phyloP scores from a whole-genome alignment of 1,139 yeast genomes.

The Cylindricascospora bacillispora region DNA sequence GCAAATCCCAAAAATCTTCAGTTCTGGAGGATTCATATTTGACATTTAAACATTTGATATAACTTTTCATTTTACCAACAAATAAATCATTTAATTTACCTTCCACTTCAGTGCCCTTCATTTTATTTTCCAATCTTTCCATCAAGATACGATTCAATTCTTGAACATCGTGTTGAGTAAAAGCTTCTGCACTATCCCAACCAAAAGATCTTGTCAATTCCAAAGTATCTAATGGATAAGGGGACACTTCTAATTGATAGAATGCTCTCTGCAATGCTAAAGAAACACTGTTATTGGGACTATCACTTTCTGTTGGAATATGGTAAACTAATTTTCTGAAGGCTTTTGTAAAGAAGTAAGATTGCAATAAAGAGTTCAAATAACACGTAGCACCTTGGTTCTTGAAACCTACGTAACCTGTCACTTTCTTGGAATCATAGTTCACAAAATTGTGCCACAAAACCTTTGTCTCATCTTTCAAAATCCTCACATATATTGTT shows the following conservation, averaged over 20 bases:
- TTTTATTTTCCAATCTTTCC: constrained; percentile 84
- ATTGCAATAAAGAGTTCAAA: constrained; percentile 79
- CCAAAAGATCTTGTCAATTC: constrained; percentile 90
- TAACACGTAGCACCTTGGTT: constrained; percentile 99
- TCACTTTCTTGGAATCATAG: constrained; percentile 75
- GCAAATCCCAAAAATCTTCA: constrained; percentile 98
- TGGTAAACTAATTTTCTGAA: constrained; percentile 80
- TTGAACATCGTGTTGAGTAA: constrained; percentile 96
- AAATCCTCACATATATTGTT: constrained; percentile 62
- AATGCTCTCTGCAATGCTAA: constrained; percentile 80
- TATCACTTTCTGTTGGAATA: constrained; percentile 63
- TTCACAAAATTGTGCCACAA: constrained; percentile 80
- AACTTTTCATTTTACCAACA: constrained; percentile 95
- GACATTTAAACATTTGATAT: constrained; percentile 86
- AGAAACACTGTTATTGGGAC: constrained; percentile 49
- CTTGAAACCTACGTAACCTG: constrained; percentile 86
- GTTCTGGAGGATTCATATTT: constrained; percentile 84
- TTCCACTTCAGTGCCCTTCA: constrained; percentile 84
- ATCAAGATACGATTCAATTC: constrained; percentile 88
- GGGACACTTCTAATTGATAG: constrained; percentile 60
- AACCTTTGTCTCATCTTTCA: constrained; percentile 87
- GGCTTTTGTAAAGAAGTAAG: constrained; percentile 72
- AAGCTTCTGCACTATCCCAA: constrained; percentile 94
- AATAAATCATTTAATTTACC: constrained; percentile 68
- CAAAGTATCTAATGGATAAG: constrained; percentile 67